Base-by-base conservation (phyloP, 2,329 filamentous ascomycete genomes). In the Spiromastix sp. region DNA sequence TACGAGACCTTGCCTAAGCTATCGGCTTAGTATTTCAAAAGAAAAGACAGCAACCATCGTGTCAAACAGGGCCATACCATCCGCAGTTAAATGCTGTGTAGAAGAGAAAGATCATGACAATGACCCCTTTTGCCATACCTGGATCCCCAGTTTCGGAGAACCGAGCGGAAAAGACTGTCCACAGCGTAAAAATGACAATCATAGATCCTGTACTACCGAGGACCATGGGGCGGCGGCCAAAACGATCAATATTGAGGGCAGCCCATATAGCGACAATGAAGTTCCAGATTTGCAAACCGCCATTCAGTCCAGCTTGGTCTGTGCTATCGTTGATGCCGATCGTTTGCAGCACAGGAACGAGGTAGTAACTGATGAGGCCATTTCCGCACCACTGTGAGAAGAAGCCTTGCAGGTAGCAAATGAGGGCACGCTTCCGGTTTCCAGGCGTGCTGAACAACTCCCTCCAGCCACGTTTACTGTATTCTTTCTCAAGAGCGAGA, bases 351-450 rank as follows among this genome's bases (percentile, higher is more conserved):
- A 81, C 68, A 38, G 68, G 64, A 40, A 75, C 71, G 48, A 77
- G 74, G 54, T 81, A 81, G 58, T 81, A 79, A 42, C 68, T 74
- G 49, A 81, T 74, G 2, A 81, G 59, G 13, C 72, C 76, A 49
- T 80, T 81, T 30, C 78, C 77, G 35, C 70, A 75, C 58, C 77
- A 81, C 56, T 81, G 77, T 2, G 74, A 79, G 49, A 81, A 78
- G 45, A 81, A 58, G 48, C 75, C 77, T n/a, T 81, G 64, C 1
- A 73, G 77, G 27, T 78, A 54, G 29, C 79, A 63, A 37, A 81
- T 71, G 31, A 70, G 64, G 29, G 81, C 60, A 7, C 78, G 66
- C 63, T 76, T 76, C 34, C 75, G 66, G 61, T 82, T 81, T 18
- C 77, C 76, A 47, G 63, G 68, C 17, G 77, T 81, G 43, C 59